Conservation (phyloP, 2,329 filamentous ascomycete genomes). For the Ambrosiella cleistominuta region DNA sequence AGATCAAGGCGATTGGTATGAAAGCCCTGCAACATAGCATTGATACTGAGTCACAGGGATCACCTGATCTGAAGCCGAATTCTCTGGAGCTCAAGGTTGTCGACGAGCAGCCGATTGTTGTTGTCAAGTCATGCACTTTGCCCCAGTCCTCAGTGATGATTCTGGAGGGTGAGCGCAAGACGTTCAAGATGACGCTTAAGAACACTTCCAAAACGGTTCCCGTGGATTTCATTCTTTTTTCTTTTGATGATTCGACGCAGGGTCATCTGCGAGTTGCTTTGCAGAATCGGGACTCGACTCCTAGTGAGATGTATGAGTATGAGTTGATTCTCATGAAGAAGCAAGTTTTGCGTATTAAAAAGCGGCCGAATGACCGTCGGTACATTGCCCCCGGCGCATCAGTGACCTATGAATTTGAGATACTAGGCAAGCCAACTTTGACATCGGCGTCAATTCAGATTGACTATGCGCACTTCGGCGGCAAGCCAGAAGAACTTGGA, state of each 20-base stretch:
- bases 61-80: constrained; percentile 28
- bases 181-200: constrained; percentile 61
- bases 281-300: constrained; percentile 56
- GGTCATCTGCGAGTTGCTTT: constrained; percentile 58
- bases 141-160: constrained; percentile 81
- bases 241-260: constrained; percentile 78
- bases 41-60: constrained; percentile 22
- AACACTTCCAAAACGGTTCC: constrained; percentile 56
- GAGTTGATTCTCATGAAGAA: constrained; percentile 62
- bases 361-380: constrained; percentile 31
- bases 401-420: constrained; percentile 62
- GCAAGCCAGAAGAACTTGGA: constrained; percentile 45
- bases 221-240: constrained; percentile 72
- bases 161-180: constrained; percentile 68
- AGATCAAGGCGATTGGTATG: constrained; percentile 61
- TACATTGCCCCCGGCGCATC: constrained; percentile 51
- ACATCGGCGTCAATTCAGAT: constrained; percentile 65
- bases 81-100: constrained; percentile 56
- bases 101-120: constrained; percentile 56
- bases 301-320: constrained; percentile 69
- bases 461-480: constrained; percentile 70
- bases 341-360: constrained; percentile 44
- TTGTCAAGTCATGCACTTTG: constrained; percentile 59
- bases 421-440: constrained; percentile 71
- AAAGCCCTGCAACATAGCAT: constrained; percentile 34